Conservation (phyloP, 768 basidiomycete genomes). For the Cystofilobasidium ferigula region DNA sequence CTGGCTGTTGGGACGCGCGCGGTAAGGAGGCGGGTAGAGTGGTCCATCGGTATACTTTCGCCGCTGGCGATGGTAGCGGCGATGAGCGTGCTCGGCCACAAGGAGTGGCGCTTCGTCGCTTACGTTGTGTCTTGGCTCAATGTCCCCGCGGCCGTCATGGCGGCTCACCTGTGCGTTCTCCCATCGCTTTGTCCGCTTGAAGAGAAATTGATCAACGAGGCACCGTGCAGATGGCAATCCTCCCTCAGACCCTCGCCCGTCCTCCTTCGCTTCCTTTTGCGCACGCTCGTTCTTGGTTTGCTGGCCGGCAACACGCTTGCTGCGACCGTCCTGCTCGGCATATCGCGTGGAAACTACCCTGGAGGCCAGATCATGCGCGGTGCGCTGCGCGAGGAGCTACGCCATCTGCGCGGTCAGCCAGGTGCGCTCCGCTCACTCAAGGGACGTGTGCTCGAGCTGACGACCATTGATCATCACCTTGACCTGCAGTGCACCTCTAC, state of each 20-base stretch:
- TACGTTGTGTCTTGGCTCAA: constrained; percentile 77
- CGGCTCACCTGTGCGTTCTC: constrained; percentile 53
- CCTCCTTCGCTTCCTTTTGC: neutral
- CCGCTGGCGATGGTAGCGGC: constrained; percentile 38
- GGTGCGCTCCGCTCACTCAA: constrained; percentile 1
- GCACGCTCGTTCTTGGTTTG: constrained; percentile 35
- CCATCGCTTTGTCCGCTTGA: neutral
- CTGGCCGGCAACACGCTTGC: constrained; percentile 48
- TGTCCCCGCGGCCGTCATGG: constrained; percentile 59
- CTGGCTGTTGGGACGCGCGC: constrained; percentile 46
- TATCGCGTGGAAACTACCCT: constrained; percentile 74
- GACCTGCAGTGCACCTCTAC: constrained; percentile 53
- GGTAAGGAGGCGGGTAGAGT: constrained; percentile 41
- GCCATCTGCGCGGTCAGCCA: neutral
- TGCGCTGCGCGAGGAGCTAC: neutral
- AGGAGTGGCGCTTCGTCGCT: constrained; percentile 94
- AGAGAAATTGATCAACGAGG: too few relatives aligned
- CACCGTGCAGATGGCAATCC: neutral
- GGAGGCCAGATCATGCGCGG: constrained; percentile 60
- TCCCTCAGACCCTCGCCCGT: neutral
- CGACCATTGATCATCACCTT: too few relatives aligned
- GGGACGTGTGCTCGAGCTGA: too few relatives aligned
- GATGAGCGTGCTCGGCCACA: constrained; percentile 73
- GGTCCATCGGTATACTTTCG: constrained; percentile 43
- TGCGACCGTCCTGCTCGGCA: constrained; percentile 47